Evolutionary conservation across 129 eudicot species (phyloP).

Genomic region (Lactuca sativa): DNA sequence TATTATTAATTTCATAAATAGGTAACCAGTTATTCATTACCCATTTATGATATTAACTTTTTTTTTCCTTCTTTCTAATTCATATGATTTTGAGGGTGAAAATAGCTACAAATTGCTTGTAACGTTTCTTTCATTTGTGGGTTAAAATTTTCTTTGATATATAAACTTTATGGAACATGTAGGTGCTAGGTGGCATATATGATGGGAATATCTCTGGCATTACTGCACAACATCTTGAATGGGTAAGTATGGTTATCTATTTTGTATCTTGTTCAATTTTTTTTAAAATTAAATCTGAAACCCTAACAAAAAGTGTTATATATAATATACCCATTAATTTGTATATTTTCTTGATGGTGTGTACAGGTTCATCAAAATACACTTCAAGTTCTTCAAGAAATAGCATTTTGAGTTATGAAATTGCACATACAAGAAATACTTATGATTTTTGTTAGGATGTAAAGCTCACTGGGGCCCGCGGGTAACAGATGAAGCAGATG

Average conservation of each 20-base stretch:
- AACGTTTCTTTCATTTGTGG: background rate
- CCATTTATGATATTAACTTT: too few relatives aligned
- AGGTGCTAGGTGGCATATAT: slow-evolving; percentile 94
- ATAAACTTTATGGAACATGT: slow-evolving; percentile 24
- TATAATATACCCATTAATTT: slow-evolving; percentile 12
- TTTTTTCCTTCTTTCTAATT: background rate
- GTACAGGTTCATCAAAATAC: slow-evolving; percentile 90
- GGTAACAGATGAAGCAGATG: slow-evolving; percentile 9
- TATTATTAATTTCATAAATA: slow-evolving; percentile 24
- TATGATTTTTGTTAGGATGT: background rate
- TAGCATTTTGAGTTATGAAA: slow-evolving; percentile 59
- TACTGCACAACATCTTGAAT: slow-evolving; percentile 98
- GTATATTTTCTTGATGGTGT: slow-evolving; percentile 13
- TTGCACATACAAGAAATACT: background rate
- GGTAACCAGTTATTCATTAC: too few relatives aligned
- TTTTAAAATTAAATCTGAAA: background rate
- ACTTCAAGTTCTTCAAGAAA: slow-evolving; percentile 90
- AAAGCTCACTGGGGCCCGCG: slow-evolving; percentile 12
- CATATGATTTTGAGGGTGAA: background rate
- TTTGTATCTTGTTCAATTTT: background rate
- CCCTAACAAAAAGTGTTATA: background rate
- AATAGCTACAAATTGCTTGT: background rate
- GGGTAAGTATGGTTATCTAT: slow-evolving; percentile 48
- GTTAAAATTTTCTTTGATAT: slow-evolving; percentile 1
- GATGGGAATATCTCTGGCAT: slow-evolving; percentile 82